These are phyloP conservation scores for Pilasporangium apinafurcum DNA, from an alignment of 352 stramenopile genomes.

Conservation along the genomic window DNA sequence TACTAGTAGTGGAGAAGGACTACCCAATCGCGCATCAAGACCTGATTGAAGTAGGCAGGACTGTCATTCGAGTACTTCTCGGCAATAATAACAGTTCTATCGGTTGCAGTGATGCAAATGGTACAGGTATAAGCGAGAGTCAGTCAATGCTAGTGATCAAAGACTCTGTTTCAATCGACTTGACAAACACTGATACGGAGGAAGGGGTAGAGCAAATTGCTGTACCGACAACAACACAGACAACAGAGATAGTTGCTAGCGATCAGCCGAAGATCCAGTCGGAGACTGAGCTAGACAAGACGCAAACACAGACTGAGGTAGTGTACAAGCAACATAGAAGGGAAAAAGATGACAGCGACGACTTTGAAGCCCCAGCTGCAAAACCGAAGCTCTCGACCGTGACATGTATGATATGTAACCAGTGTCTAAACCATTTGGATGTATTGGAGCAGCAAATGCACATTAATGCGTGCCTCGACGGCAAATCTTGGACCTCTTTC, in stretches of 20 bases:
- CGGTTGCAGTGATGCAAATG: not conserved
- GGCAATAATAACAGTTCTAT: slow-evolving; percentile 12
- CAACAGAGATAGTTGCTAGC: too few relatives aligned
- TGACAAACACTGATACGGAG: too few relatives aligned
- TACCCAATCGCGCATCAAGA: slow-evolving; percentile 28
- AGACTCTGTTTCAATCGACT: too few relatives aligned
- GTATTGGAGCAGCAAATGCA: slow-evolving; percentile 24
- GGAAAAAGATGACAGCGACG: not conserved
- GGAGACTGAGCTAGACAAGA: too few relatives aligned
- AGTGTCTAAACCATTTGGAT: slow-evolving; percentile 21
- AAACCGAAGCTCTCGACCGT: slow-evolving; percentile 10
- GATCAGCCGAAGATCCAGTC: too few relatives aligned
- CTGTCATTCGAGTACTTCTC: slow-evolving; percentile 21
- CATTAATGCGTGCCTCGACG: slow-evolving; percentile 18
- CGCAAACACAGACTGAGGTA: too few relatives aligned
- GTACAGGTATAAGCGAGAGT: not conserved
- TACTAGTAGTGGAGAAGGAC: slow-evolving; percentile 8
- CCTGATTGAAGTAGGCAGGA: slow-evolving; percentile 34
- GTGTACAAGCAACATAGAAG: too few relatives aligned
- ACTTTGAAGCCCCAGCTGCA: slow-evolving; percentile 1
- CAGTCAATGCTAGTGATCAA: not conserved
- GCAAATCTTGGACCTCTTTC: slow-evolving; percentile 21
- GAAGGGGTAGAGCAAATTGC: not conserved
- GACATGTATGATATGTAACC: slow-evolving; percentile 17
- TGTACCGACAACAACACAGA: not conserved